Evolutionary conservation across 2,329 filamentous ascomycete species (phyloP).

Genomic region (Scedosporium boydii): DNA sequence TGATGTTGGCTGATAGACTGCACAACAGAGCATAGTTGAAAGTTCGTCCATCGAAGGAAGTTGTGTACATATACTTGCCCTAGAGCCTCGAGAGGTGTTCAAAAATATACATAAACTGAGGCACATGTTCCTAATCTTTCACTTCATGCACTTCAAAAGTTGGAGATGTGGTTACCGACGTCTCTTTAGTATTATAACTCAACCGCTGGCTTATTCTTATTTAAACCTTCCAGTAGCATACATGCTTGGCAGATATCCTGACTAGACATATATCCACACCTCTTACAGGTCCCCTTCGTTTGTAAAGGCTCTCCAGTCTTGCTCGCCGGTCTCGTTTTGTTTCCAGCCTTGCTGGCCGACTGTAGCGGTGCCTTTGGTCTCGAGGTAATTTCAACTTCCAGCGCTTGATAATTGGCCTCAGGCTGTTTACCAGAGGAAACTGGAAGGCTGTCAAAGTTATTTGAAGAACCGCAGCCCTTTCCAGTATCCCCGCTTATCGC

Average conservation of each 20-base stretch:
- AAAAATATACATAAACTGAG: background rate
- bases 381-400: constrained; percentile 22
- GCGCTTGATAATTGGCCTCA: background rate
- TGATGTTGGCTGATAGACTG: background rate
- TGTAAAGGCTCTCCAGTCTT: constrained; percentile 38
- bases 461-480: constrained; percentile 23
- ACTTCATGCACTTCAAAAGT: background rate
- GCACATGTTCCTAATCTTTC: background rate
- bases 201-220: constrained; percentile 62
- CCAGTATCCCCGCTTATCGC: background rate
- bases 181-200: constrained; percentile 31
- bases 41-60: background rate
- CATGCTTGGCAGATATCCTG: constrained; percentile 93
- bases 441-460: constrained; percentile 56
- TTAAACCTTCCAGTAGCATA: constrained; percentile 77
- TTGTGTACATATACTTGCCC: background rate
- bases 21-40: background rate
- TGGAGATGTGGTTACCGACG: background rate
- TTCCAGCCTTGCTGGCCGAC: background rate
- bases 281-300: constrained; percentile 71
- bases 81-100: background rate
- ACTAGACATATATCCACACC: constrained; percentile 92
- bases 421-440: constrained; percentile 78
- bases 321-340: constrained; percentile 8
- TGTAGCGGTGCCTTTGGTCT: background rate